Conservation (phyloP, 2,329 filamentous ascomycete genomes). For the Xenoacremonium recifei region DNA sequence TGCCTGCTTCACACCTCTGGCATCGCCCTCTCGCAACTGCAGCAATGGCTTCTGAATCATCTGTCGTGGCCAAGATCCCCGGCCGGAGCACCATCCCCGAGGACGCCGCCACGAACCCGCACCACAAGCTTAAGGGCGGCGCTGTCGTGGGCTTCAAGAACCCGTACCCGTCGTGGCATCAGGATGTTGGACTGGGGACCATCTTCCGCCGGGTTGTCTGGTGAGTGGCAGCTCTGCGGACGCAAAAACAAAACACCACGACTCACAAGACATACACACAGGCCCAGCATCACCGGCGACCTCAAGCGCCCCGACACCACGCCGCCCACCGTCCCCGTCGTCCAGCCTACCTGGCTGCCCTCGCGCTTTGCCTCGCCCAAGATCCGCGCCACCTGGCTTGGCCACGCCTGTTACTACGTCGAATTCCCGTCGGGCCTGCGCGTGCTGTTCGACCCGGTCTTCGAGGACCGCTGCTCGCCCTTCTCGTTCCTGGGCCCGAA, state of each 20-base stretch:
- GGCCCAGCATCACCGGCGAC: conserved; percentile 40
- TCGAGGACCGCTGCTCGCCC: conserved; percentile 83
- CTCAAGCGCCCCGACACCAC: conserved; percentile 57
- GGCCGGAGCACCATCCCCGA: conserved; percentile 36
- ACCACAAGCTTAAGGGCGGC: conserved; percentile 46
- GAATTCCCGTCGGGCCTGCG: conserved; percentile 85
- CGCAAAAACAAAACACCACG: no score
- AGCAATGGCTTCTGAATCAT: conserved; percentile 15
- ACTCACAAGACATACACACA: conserved; percentile 7
- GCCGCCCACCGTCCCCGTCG: conserved; percentile 64
- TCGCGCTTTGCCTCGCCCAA: conserved; percentile 53
- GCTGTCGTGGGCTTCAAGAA: conserved; percentile 47
- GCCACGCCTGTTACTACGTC: conserved; percentile 90
- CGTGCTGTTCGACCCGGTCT: conserved; percentile 91
- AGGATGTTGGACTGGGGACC: conserved; percentile 16
- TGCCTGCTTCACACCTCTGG: conserved; percentile 18
- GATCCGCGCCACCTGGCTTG: conserved; percentile 89
- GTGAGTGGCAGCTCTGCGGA: no score
- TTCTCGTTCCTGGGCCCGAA: conserved; percentile 69
- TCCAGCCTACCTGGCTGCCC: conserved; percentile 64
- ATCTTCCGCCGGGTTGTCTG: conserved; percentile 33
- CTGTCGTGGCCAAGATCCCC: conserved; percentile 34
- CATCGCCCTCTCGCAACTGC: conserved; percentile 7
- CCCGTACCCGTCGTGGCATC: conserved; percentile 46
- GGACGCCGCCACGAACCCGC: conserved; percentile 43